Evolutionary conservation across 768 basidiomycete genomes (phyloP), one percentile per base, ranked within the genome.

Genomic region (Royoungia palumana): DNA sequence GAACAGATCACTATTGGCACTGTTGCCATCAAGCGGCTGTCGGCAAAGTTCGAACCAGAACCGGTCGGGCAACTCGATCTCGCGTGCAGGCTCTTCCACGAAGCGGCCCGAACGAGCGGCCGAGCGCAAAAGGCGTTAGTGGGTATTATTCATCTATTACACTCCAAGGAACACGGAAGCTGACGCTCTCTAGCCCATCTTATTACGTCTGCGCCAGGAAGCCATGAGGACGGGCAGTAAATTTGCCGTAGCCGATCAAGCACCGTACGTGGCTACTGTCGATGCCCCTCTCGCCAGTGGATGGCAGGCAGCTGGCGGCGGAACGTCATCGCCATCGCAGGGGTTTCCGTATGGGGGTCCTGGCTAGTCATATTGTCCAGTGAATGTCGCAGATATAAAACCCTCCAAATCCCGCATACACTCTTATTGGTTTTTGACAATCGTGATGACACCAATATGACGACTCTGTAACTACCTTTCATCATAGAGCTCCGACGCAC

Each of bases 101-200:
- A 56, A 22, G 77, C 76, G 11, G 72, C 78, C 12, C 60, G 71
- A 50, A 72, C 67, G 9, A 79, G 74, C 47, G 74, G 59, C 48
- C 74, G 78, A n/a, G 79, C 79, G 24, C 74, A 73, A 13, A 68
- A 66, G 48, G 77, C 77, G 16, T 55, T 78, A 66, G 80, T 79
- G 44, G 8, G 43, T 25, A 27, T 34, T 27, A 13, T 1, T 17
- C 4, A 28, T 4, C 11, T 19, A 41, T 14, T 21, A 20, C 3
- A 19, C 8, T 12, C 28, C 28, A 12, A n/a, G 19, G 21, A 21
- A 7, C 10, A 6, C 16, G 3, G 6, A 27, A 11, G 37, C 10
- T 49, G 21, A 46, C 12, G 27, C 8, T 32, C 32, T 28, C 22
- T 47, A 80, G 79, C 73, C 76, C 24, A 69, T 79, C 13, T 51